These are phyloP conservation scores for Botryotinia calthae DNA, from an alignment of 2,329 filamentous ascomycete species.

Conservation along the genomic window DNA sequence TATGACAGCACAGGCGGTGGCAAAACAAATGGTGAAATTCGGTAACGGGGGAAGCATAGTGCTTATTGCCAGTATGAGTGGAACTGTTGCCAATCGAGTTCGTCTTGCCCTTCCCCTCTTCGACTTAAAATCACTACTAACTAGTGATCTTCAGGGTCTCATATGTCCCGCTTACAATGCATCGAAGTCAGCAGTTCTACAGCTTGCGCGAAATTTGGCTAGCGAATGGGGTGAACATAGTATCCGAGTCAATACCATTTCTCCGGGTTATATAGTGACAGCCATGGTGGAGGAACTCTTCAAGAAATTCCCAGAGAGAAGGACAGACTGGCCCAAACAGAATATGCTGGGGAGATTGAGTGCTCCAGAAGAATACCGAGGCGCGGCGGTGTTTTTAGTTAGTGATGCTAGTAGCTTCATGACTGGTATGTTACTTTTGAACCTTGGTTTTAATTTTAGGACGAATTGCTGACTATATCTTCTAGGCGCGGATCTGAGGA, in stretches of 20 bases:
- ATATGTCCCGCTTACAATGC: slow-evolving; percentile 69
- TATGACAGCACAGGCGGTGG: slow-evolving; percentile 86
- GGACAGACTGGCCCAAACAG: slow-evolving; percentile 70
- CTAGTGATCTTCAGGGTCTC: slow-evolving; percentile 46
- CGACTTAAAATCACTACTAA: background rate
- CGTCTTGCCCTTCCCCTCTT: slow-evolving; percentile 42
- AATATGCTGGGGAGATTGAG: slow-evolving; percentile 79
- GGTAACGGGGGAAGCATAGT: slow-evolving; percentile 60
- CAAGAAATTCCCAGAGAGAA: slow-evolving; percentile 67
- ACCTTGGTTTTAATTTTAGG: background rate
- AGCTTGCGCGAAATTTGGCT: slow-evolving; percentile 68
- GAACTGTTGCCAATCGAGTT: slow-evolving; percentile 62
- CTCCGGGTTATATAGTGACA: slow-evolving; percentile 76
- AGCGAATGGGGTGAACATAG: slow-evolving; percentile 65
- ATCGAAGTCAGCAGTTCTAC: slow-evolving; percentile 71
- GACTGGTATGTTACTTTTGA: slow-evolving; percentile 49
- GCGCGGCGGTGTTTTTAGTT: slow-evolving; percentile 65
- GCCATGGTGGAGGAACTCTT: slow-evolving; percentile 84
- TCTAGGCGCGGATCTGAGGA: background rate
- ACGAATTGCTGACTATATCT: background rate
- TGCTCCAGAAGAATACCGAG: slow-evolving; percentile 66
- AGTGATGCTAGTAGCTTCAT: slow-evolving; percentile 68
- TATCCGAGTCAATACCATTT: slow-evolving; percentile 79
- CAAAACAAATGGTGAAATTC: slow-evolving; percentile 66
- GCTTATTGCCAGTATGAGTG: slow-evolving; percentile 70